Evolutionary conservation across 495 filamentous ascomycete species (phyloP), one percentile per base, ranked within the genome.

Genomic region (Lasiosphaeris hirsuta): DNA sequence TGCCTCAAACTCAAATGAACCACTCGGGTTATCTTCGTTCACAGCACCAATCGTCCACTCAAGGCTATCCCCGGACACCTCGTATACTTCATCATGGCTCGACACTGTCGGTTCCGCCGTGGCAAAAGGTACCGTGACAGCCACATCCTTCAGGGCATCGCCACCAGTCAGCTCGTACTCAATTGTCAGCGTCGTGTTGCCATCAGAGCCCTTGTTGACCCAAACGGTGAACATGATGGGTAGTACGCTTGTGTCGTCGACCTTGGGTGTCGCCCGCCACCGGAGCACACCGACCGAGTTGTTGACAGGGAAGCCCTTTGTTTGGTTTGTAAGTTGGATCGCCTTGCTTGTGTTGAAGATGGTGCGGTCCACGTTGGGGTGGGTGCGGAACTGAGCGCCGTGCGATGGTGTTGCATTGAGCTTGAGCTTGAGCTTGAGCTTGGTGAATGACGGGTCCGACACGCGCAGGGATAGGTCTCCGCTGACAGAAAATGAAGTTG

Each of bases 151-250:
- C 43, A 97, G 78, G 15, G 79, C 77, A 49, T 82, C 82, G 7
- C 83, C 79, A 53, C 90, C 88, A 0, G 87, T 89, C 52, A 96
- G 83, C 73, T 97, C 93, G 67, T 96, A 97, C 72, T 97, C 93
- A 7, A 97, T 82, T 0, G 92, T 97, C 62, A 97, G 80, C 37
- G 86, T 90, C 66, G 85, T 92, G 48, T 86, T 89, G 46, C 82
- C 82, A 38, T 87, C 86, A 10, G 86, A 81, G 46, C 88, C 86
- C 77, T 89, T 89, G 69, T 95, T 95, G 37, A 94, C 87, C 93
- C 93, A 97, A 15, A 96, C 93, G 9, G 89, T 96, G 68, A 97
- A 96, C 23, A 86, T 90, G 62, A 97, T 91, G 33, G 93, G 93
- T 37, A 92, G 79, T 9, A 84, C 84, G 58, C 83, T 82, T 37